A percentile compares a stretch with the other conserved stretches of the same genome.
These are phyloP conservation scores for Tilletia indica DNA, from an alignment of 1,284 basidiomycete genomes.

Conservation along the genomic window DNA sequence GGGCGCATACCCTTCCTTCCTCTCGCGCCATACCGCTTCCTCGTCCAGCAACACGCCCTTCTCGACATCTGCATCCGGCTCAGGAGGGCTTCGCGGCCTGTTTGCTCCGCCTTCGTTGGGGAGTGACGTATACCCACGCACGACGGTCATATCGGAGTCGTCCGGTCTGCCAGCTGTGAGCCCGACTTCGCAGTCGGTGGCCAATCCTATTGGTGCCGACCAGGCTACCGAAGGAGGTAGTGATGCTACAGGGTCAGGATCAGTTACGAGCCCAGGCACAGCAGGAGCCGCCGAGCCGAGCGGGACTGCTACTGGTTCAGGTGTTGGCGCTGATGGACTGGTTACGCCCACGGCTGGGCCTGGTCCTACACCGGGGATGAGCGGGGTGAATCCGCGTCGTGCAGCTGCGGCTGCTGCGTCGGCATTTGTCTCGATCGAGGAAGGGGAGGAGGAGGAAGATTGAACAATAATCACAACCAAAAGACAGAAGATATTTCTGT, in stretches of 20 bases:
- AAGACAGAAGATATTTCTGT: no score
- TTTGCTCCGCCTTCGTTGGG: conserved; percentile 11
- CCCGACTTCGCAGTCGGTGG: neutral
- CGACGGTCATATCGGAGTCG: conserved; percentile 5
- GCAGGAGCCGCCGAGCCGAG: no score
- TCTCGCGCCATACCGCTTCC: neutral
- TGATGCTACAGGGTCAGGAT: no score
- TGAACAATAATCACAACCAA: neutral
- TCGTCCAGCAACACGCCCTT: neutral
- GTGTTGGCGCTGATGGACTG: neutral
- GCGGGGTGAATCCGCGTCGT: neutral
- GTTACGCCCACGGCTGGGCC: no score
- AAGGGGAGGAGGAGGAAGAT: conserved; percentile 15
- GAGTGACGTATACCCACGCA: conserved; percentile 10
- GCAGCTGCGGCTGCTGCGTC: neutral
- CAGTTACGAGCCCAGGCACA: no score
- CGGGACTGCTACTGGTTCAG: neutral
- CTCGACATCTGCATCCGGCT: neutral
- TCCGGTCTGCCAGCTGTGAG: no score
- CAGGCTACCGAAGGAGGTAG: no score
- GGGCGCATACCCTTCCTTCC: neutral
- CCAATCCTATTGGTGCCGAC: no score
- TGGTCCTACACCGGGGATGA: neutral
- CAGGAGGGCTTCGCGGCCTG: conserved; percentile 8
- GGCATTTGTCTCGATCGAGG: conserved; percentile 15